Evolutionary conservation across 1,139 yeast species (phyloP), one percentile per base, ranked within the genome.

Genomic region (Candida frijolesensis): DNA sequence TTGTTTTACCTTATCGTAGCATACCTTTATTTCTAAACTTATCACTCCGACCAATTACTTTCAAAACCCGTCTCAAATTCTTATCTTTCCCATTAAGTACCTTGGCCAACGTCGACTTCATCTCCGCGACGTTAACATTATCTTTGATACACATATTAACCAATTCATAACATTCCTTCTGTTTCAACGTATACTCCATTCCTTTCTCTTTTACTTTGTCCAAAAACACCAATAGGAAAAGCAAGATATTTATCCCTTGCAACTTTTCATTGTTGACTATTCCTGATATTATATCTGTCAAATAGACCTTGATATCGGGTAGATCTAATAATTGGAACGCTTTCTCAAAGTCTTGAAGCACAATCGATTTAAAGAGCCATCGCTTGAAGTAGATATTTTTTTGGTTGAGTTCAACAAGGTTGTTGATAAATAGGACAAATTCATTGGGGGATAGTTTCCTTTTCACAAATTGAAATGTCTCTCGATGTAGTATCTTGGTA

Each of bases 271-370:
- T 55, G 8, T 57, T 50, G 8, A 72, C 49, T 1, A 71, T 59
- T 2, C 75, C 77, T 16, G 64, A 56, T 48, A 67, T 62, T 15
- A 62, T 57, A 4, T 63, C 63, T 12, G 58, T 53, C 54, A 66
- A 54, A 19, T 61, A 51, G 33, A 56, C 54, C 3, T 60, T 52
- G 22, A 71, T 55, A 44, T 3, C 57, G 44, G 42, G 62, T 29
- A 53, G 53, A 1, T 58, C 50, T 16, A 70, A 56, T 16, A 72
- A 56, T 45, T 59, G 57, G 14, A 66, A 30, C 1, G 71, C 57
- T 32, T 60, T 60, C 22, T 38, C 34, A 4, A 72, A 71, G 42
- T 68, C 66, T 15, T 63, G 63, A 30, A 57, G 51, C 8, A 71
- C 68, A 52, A 70, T 58, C 22, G 59, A 51, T 51, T 61, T 62